A percentile compares a stretch with the other conserved stretches of the same genome.
Evolutionary conservation across 768 basidiomycete genomes (phyloP).

Genomic region (Phaeotremella skinneri): DNA sequence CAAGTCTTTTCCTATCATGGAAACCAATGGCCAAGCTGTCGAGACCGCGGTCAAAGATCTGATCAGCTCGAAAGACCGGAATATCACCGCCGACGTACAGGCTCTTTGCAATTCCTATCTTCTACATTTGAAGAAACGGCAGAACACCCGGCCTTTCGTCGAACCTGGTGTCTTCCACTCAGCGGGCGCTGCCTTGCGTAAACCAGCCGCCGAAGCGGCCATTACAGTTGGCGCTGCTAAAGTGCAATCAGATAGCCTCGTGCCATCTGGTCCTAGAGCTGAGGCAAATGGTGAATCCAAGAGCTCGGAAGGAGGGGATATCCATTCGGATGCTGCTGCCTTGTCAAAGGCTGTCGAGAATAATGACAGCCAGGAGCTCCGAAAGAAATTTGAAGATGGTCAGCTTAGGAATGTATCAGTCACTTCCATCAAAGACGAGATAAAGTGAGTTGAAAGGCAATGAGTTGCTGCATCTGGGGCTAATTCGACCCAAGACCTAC

Average conservation of each 20-base stretch:
- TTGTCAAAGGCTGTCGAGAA: neutral
- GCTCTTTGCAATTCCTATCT: slow-evolving; percentile 30
- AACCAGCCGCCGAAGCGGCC: neutral
- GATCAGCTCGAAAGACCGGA: slow-evolving; percentile 14
- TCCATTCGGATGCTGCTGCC: slow-evolving; percentile 6
- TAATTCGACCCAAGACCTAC: neutral
- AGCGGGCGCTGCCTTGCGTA: neutral
- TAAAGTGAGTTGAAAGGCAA: slow-evolving; percentile 14
- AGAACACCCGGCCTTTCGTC: slow-evolving; percentile 32
- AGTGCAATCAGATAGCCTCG: slow-evolving; percentile 10
- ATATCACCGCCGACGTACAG: slow-evolving; percentile 26
- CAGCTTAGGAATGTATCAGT: slow-evolving; percentile 1
- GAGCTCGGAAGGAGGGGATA: neutral
- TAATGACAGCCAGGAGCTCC: slow-evolving; percentile 22
- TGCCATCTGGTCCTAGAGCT: slow-evolving; percentile 8
- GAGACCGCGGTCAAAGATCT: slow-evolving; percentile 30
- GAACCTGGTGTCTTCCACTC: slow-evolving; percentile 25
- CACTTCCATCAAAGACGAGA: slow-evolving; percentile 15
- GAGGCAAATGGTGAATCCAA: neutral
- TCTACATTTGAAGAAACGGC: slow-evolving; percentile 20
- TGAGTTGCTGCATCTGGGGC: neutral
- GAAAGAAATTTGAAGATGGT: slow-evolving; percentile 28
- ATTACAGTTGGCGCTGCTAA: neutral
- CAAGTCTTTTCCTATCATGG: slow-evolving; percentile 76
- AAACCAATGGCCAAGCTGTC: slow-evolving; percentile 54